A percentile compares a stretch with the other conserved stretches of the same genome.
These are phyloP conservation scores for Lanmaoa rubissima DNA, from an alignment of 768 basidiomycete species.

Conservation along the genomic window DNA sequence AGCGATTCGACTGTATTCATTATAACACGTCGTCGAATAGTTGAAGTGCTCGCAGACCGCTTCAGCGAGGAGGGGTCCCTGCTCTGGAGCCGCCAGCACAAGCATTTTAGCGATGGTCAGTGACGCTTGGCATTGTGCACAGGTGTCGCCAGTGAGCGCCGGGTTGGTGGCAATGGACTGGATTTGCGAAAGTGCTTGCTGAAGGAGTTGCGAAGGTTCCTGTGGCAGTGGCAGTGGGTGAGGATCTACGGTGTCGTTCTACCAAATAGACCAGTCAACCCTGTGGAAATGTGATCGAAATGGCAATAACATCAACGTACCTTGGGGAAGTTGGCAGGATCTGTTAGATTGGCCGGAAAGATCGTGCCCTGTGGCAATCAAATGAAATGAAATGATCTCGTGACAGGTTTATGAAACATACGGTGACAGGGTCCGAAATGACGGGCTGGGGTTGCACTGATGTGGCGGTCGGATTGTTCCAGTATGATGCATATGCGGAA, in stretches of 20 bases:
- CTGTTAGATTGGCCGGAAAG: slow-evolving; percentile 59
- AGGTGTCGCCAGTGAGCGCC: slow-evolving; percentile 35
- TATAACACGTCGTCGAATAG: slow-evolving; percentile 35
- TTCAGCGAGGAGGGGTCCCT: slow-evolving; percentile 41
- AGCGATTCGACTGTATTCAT: slow-evolving; percentile 34
- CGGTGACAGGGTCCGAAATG: slow-evolving; percentile 65
- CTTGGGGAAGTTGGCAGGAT: slow-evolving; percentile 57
- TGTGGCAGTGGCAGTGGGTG: slow-evolving; percentile 42
- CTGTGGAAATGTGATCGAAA: not conserved
- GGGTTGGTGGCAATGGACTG: slow-evolving; percentile 38
- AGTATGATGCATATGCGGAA: slow-evolving; percentile 57
- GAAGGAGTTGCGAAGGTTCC: slow-evolving; percentile 35
- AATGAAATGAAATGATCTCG: not conserved
- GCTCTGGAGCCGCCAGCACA: slow-evolving; percentile 40
- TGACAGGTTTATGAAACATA: slow-evolving; percentile 28
- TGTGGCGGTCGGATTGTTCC: slow-evolving; percentile 68
- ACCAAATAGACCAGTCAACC: not conserved
- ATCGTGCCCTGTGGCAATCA: slow-evolving; percentile 41
- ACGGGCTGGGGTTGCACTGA: slow-evolving; percentile 69
- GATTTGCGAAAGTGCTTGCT: slow-evolving; percentile 40
- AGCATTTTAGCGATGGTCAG: slow-evolving; percentile 44
- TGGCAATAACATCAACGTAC: slow-evolving; percentile 16
- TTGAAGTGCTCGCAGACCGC: slow-evolving; percentile 44
- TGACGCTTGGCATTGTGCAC: slow-evolving; percentile 39
- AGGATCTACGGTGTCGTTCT: slow-evolving; percentile 46